Evolutionary conservation across 495 filamentous ascomycete genomes (phyloP).

Genomic region (Hypoxylon intermedium): DNA sequence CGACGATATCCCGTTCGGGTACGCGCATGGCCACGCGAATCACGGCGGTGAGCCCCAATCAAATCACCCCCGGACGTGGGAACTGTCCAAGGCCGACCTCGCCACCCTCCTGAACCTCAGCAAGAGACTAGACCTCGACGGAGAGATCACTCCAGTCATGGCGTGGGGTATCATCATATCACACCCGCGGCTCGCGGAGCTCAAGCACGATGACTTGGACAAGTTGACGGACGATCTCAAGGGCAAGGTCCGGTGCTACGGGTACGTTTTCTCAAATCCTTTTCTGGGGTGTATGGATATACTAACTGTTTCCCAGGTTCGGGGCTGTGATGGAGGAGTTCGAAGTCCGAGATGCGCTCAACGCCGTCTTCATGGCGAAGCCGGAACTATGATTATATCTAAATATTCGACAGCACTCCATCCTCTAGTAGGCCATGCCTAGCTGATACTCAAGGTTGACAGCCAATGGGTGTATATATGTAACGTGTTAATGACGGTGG

Average conservation of each 20-base stretch:
- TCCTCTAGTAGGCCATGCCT: constrained; percentile 42
- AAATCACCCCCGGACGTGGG: constrained; percentile 63
- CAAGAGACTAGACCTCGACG: constrained; percentile 81
- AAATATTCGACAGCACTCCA: too few species aligned
- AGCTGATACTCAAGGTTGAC: constrained; percentile 25
- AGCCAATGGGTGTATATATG: not conserved
- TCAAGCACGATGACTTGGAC: constrained; percentile 74
- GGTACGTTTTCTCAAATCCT: constrained; percentile 62
- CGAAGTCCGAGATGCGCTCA: constrained; percentile 85
- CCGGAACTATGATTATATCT: too few species aligned
- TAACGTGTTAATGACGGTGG: constrained; percentile 5
- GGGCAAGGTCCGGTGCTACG: constrained; percentile 89
- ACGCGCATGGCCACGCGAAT: constrained; percentile 43
- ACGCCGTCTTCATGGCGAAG: constrained; percentile 71
- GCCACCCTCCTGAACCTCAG: constrained; percentile 83
- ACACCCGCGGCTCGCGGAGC: constrained; percentile 69
- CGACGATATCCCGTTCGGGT: constrained; percentile 60
- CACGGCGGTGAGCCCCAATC: constrained; percentile 49
- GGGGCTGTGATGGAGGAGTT: constrained; percentile 90
- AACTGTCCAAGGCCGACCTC: constrained; percentile 76
- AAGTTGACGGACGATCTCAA: constrained; percentile 74
- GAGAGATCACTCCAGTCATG: constrained; percentile 97
- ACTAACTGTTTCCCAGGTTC: constrained; percentile 62
- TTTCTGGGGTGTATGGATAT: constrained; percentile 1
- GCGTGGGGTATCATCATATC: constrained; percentile 82